Evolutionary conservation across 495 filamentous ascomycete genomes (phyloP).

Genomic region (Beverwykella pulmonaria): DNA sequence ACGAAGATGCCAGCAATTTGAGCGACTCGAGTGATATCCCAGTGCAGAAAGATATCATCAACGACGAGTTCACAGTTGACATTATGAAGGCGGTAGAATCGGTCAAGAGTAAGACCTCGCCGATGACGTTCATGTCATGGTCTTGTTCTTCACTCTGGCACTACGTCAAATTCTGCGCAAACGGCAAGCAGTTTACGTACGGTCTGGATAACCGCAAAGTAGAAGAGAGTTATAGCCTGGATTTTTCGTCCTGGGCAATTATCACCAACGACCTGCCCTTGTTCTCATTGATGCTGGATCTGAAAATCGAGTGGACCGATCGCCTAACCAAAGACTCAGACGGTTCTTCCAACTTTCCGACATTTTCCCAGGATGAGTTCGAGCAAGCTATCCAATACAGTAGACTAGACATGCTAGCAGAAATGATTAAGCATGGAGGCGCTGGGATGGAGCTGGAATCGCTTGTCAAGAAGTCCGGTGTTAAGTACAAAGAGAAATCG

Average conservation of each 20-base stretch:
- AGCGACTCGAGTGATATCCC: slow-evolving; percentile 49
- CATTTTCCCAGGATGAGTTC: slow-evolving; percentile 37
- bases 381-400: slow-evolving; percentile 51
- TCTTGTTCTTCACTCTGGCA: slow-evolving; percentile 30
- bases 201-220: slow-evolving; percentile 7
- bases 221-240: not conserved
- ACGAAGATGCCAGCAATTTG: not conserved
- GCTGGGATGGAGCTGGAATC: slow-evolving; percentile 67
- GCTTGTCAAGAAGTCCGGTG: slow-evolving; percentile 61
- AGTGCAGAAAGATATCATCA: slow-evolving; percentile 52
- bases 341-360: slow-evolving; percentile 35
- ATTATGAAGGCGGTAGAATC: slow-evolving; percentile 64
- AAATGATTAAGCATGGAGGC: slow-evolving; percentile 58
- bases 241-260: slow-evolving; percentile 41
- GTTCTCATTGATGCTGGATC: slow-evolving; percentile 52
- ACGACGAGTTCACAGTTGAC: slow-evolving; percentile 69
- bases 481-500: slow-evolving; percentile 61
- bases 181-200: slow-evolving; percentile 1
- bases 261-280: slow-evolving; percentile 47
- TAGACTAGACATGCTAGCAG: slow-evolving; percentile 50
- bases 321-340: slow-evolving; percentile 24
- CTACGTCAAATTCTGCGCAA: slow-evolving; percentile 41
- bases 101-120: slow-evolving; percentile 61
- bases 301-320: slow-evolving; percentile 41
- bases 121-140: slow-evolving; percentile 52